phyloP scores from a whole-genome alignment of 352 stramenopile genomes.

The Phytophthora hybrid region DNA sequence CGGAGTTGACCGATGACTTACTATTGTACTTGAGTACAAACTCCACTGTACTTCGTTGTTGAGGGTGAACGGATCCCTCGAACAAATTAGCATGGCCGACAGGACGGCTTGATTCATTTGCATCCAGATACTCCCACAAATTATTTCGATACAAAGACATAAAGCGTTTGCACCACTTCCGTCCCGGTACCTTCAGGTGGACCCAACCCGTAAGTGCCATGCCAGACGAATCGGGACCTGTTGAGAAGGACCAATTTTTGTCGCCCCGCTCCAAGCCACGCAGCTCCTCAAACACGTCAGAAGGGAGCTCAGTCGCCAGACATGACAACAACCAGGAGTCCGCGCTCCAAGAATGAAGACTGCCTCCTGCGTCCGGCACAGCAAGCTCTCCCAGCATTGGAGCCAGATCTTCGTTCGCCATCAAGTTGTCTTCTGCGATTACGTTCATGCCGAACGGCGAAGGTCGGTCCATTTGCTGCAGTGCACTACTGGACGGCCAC shows the following conservation, averaged over 20 bases:
- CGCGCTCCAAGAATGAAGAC: slow-evolving; percentile 57
- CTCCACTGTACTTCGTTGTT: slow-evolving; percentile 59
- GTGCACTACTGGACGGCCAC: slow-evolving; percentile 44
- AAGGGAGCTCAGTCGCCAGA: slow-evolving; percentile 68
- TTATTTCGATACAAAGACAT: slow-evolving; percentile 79
- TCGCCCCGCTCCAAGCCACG: slow-evolving; percentile 39
- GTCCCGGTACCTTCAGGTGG: slow-evolving; percentile 67
- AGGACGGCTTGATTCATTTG: slow-evolving; percentile 62
- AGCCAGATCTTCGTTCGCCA: slow-evolving; percentile 37
- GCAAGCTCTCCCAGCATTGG: slow-evolving; percentile 56
- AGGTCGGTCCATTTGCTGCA: slow-evolving; percentile 41
- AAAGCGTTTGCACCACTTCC: slow-evolving; percentile 75
- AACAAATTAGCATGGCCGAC: slow-evolving; percentile 82
- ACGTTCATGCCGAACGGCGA: slow-evolving; percentile 79
- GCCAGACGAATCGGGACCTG: slow-evolving; percentile 15
- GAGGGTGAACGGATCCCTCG: slow-evolving; percentile 65
- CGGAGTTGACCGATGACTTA: slow-evolving; percentile 55
- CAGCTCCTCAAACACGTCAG: slow-evolving; percentile 66
- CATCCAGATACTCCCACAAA: slow-evolving; percentile 80
- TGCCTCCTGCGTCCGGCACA: slow-evolving; percentile 20
- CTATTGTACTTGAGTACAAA: slow-evolving; percentile 71
- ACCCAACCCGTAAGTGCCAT: slow-evolving; percentile 58
- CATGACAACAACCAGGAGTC: slow-evolving; percentile 74
- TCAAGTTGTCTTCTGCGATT: slow-evolving; percentile 71
- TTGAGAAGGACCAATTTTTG: slow-evolving; percentile 31